These are phyloP conservation scores for Mucor velutinosus DNA, from an alignment of 371 early-diverging fungal species.

Conservation along the genomic window DNA sequence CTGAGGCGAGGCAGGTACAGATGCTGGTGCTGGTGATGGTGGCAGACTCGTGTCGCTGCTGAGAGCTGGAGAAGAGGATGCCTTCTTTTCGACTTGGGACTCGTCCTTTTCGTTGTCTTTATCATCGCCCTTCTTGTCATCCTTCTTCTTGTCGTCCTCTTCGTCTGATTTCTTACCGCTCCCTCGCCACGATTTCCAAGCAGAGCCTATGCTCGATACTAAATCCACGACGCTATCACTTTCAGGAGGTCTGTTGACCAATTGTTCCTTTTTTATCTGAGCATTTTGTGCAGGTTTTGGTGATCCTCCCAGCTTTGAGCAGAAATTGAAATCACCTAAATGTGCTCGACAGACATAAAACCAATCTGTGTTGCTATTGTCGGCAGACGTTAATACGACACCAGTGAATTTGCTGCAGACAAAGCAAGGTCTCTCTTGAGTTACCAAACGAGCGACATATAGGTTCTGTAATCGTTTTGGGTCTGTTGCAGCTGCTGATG, in stretches of 20 bases:
- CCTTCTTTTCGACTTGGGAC: conserved; percentile 7
- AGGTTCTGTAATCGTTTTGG: conserved; percentile 43
- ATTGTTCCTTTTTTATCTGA: conserved; percentile 8
- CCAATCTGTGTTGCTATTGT: conserved; percentile 59
- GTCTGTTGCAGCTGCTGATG: not conserved
- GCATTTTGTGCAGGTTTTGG: conserved; percentile 11
- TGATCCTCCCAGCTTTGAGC: conserved; percentile 36
- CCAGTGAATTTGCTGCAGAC: conserved; percentile 60
- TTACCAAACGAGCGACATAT: conserved; percentile 54
- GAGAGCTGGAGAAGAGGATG: not conserved
- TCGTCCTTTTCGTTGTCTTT: conserved; percentile 23
- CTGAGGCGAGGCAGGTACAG: conserved; percentile 9
- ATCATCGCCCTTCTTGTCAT: conserved; percentile 17
- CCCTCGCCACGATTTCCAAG: conserved; percentile 45
- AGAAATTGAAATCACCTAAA: conserved; percentile 49
- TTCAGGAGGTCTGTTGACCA: conserved; percentile 28
- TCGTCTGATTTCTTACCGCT: conserved; percentile 2
- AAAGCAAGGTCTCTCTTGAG: conserved; percentile 61
- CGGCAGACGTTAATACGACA: conserved; percentile 57
- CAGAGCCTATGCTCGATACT: conserved; percentile 44
- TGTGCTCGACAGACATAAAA: conserved; percentile 55
- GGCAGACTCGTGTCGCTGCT: not conserved
- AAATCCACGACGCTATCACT: conserved; percentile 50
- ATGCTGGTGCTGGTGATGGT: conserved; percentile 6
- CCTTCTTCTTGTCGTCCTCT: conserved; percentile 15